Evolutionary conservation across 1,284 basidiomycete species (phyloP).

Genomic region (Rhodotorula sp.): DNA sequence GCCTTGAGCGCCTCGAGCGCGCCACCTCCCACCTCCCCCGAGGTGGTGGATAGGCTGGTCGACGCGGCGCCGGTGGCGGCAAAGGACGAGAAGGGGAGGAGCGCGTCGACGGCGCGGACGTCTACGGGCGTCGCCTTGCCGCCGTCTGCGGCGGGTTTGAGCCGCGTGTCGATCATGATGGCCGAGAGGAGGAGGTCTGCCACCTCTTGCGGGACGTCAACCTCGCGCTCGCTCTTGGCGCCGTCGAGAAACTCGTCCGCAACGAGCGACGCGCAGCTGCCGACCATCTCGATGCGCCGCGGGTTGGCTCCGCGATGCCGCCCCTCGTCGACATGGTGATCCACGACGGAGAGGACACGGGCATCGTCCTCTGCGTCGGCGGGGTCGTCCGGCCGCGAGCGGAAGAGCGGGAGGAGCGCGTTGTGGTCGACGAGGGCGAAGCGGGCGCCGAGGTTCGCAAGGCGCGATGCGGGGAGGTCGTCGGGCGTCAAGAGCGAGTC

Average conservation of each 20-base stretch:
- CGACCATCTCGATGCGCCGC: slow-evolving; percentile 65
- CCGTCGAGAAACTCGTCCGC: slow-evolving; percentile 57
- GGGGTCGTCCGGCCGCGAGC: slow-evolving; percentile 53
- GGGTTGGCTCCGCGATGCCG: slow-evolving; percentile 64
- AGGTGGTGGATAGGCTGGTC: background rate
- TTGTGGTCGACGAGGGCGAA: slow-evolving; percentile 92
- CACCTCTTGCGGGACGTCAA: slow-evolving; percentile 57
- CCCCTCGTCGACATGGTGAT: slow-evolving; percentile 89
- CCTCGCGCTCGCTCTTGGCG: slow-evolving; percentile 39
- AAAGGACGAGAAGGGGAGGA: slow-evolving; percentile 53
- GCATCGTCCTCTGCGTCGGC: slow-evolving; percentile 33
- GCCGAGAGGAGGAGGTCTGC: slow-evolving; percentile 76
- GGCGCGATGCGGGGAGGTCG: slow-evolving; percentile 46
- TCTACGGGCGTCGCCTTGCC: slow-evolving; percentile 73
- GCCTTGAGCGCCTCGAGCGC: slow-evolving; percentile 3
- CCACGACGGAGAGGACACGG: slow-evolving; percentile 75
- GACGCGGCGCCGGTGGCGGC: slow-evolving; percentile 1
- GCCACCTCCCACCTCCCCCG: background rate
- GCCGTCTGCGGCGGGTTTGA: slow-evolving; percentile 57
- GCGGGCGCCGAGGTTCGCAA: slow-evolving; percentile 24
- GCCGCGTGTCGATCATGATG: slow-evolving; percentile 77
- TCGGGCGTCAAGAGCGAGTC: slow-evolving; percentile 60
- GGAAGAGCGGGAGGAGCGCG: slow-evolving; percentile 58
- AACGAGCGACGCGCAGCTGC: slow-evolving; percentile 79
- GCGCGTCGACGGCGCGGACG: slow-evolving; percentile 62